Conservation (phyloP, 306 rosid species). For the Amphicarpaea edgeworthii region DNA sequence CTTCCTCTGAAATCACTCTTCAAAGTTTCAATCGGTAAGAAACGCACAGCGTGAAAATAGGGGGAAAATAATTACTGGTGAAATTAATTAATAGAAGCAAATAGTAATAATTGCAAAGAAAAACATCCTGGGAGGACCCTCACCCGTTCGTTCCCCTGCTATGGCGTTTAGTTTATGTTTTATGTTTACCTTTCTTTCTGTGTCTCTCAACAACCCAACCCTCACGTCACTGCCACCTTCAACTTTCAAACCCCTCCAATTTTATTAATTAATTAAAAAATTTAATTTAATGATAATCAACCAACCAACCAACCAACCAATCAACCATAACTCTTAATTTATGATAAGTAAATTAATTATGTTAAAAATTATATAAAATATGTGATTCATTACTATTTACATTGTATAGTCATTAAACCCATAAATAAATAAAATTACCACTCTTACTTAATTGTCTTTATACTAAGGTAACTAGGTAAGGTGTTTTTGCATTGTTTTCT, state of each 20-base stretch:
- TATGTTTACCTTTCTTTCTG: neutral
- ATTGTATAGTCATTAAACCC: too few relatives aligned
- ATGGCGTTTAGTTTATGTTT: neutral
- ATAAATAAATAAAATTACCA: neutral
- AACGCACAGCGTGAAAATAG: neutral
- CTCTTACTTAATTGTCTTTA: neutral
- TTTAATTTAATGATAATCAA: neutral
- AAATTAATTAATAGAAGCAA: neutral
- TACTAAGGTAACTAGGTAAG: neutral
- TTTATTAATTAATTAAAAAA: too few relatives aligned
- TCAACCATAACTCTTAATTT: too few relatives aligned
- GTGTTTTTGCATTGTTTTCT: slow-evolving; percentile 4
- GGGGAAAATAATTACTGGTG: neutral
- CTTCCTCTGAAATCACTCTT: slow-evolving; percentile 17
- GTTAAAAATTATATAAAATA: too few relatives aligned
- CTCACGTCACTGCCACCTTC: slow-evolving; percentile 3
- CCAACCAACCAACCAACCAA: too few relatives aligned
- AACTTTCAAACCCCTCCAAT: slow-evolving; percentile 17
- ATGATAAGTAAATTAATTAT: too few relatives aligned
- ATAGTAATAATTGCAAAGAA: neutral
- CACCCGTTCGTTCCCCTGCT: neutral
- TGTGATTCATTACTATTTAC: too few relatives aligned
- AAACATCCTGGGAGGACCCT: neutral
- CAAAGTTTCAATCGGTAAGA: slow-evolving; percentile 9
- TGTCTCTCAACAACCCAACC: neutral